Evolutionary conservation across 805 yeast species (phyloP).

Genomic region (Candida fluviatilis): DNA sequence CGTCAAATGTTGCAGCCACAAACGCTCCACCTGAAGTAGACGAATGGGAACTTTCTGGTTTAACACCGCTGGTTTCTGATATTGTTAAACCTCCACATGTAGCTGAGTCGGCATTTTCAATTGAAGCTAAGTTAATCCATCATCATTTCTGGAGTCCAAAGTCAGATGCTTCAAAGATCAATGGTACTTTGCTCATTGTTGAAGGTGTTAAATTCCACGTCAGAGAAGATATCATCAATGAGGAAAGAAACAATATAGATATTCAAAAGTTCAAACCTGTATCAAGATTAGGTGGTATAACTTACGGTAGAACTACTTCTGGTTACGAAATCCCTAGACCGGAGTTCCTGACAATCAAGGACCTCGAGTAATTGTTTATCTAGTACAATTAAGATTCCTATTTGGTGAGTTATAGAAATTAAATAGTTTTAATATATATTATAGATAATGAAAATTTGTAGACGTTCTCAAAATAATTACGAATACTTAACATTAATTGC

Average conservation of each 20-base stretch:
- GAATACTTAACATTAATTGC: too few relatives aligned
- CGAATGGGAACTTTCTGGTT: conserved; percentile 55
- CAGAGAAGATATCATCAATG: conserved; percentile 50
- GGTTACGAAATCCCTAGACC: conserved; percentile 49
- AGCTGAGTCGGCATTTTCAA: conserved; percentile 56
- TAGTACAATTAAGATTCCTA: too few relatives aligned
- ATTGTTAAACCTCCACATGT: conserved; percentile 54
- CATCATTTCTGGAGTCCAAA: conserved; percentile 44
- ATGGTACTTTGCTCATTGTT: conserved; percentile 41
- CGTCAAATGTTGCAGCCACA: conserved; percentile 49
- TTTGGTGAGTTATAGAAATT: too few relatives aligned
- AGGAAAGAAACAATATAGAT: conserved; percentile 37
- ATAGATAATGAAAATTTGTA: too few relatives aligned
- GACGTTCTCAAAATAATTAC: too few relatives aligned
- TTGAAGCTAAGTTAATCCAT: conserved; percentile 50
- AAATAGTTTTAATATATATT: too few relatives aligned
- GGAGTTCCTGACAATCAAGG: background rate
- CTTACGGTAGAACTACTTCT: conserved; percentile 41
- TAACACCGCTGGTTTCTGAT: conserved; percentile 42
- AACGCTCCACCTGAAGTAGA: conserved; percentile 46
- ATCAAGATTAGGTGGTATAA: conserved; percentile 45
- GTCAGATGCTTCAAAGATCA: conserved; percentile 23
- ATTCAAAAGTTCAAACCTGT: conserved; percentile 48
- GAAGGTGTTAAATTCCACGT: conserved; percentile 58
- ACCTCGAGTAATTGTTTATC: background rate